Conservation (phyloP, 495 filamentous ascomycete genomes). For the Apiosordaria backusii region DNA sequence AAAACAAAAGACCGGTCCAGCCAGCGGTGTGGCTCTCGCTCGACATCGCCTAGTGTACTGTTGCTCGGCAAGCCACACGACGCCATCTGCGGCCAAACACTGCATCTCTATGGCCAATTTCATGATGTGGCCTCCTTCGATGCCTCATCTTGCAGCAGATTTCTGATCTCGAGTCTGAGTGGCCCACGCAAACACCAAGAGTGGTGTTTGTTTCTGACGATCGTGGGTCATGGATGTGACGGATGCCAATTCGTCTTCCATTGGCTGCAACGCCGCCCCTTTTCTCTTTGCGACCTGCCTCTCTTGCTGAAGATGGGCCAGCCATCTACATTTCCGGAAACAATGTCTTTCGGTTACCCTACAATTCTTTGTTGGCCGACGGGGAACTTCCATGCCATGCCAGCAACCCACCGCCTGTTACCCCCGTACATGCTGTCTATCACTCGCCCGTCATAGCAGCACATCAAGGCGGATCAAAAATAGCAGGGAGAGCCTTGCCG, state of each 20-base stretch:
- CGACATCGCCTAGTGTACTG: neutral
- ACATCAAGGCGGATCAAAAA: neutral
- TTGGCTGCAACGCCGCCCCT: neutral
- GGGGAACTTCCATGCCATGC: no score
- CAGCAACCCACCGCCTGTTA: neutral
- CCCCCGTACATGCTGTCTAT: neutral
- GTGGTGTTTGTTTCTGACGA: neutral
- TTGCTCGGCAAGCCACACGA: constrained; percentile 7
- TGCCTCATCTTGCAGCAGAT: constrained; percentile 21
- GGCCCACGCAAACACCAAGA: neutral
- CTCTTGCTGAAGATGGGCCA: neutral
- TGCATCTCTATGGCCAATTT: neutral
- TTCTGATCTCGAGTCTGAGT: neutral
- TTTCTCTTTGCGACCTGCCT: neutral
- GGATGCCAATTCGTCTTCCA: neutral
- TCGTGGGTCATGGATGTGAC: neutral
- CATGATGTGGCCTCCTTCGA: neutral
- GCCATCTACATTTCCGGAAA: neutral
- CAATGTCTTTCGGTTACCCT: neutral
- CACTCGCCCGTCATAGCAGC: neutral
- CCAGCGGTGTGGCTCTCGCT: neutral
- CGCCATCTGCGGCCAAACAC: constrained; percentile 14
- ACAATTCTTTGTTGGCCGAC: neutral
- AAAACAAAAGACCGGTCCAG: neutral
- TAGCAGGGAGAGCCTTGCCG: constrained; percentile 6